Evolutionary conservation across 306 rosid genomes (phyloP).

Genomic region (Cucumis cinereus): DNA sequence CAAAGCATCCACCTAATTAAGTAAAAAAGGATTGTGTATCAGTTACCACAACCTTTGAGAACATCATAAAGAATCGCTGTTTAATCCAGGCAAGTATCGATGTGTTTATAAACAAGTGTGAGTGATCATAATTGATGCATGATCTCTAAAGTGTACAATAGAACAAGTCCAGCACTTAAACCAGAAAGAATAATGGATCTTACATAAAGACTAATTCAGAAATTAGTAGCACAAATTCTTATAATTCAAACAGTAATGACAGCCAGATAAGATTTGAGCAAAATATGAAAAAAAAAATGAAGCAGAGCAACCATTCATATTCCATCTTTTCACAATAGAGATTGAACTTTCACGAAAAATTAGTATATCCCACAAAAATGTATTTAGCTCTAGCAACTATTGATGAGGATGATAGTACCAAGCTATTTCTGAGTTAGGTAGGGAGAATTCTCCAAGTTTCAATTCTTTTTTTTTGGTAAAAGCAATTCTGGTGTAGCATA

Average conservation of each 20-base stretch:
- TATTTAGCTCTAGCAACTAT: not conserved
- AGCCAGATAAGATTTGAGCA: not conserved
- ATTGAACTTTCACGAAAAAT: not conserved
- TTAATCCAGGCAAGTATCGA: not conserved
- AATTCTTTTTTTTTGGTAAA: too few relatives aligned
- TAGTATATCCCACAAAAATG: not conserved
- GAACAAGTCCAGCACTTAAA: not conserved
- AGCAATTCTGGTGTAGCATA: too few relatives aligned
- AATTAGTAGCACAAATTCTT: not conserved
- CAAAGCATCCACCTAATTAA: slow-evolving; percentile 75
- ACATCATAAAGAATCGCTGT: not conserved
- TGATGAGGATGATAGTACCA: not conserved
- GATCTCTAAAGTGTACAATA: not conserved
- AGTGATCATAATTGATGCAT: not conserved
- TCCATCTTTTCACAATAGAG: too few relatives aligned
- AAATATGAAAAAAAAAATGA: not conserved
- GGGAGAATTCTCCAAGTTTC: not conserved
- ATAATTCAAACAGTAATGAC: not conserved
- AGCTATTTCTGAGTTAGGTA: not conserved
- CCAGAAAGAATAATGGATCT: not conserved
- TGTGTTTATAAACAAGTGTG: not conserved
- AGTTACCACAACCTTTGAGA: not conserved
- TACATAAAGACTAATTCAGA: not conserved
- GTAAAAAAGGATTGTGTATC: not conserved
- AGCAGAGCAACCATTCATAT: not conserved